A percentile compares a stretch with the other conserved stretches of the same genome.
Evolutionary conservation across 805 yeast species (phyloP).

Genomic region (Yueomyces sp.): DNA sequence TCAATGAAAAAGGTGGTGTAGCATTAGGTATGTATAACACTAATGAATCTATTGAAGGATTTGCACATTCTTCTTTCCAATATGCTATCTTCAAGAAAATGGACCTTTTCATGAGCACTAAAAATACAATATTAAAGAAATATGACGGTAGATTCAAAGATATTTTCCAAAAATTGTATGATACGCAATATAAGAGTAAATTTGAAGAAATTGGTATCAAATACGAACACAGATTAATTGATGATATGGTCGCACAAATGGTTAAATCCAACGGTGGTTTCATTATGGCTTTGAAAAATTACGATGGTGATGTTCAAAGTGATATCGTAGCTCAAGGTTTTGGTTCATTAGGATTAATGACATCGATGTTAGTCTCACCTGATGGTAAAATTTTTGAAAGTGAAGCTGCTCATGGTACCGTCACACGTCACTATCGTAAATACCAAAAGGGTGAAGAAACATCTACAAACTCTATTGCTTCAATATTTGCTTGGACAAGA

Average conservation of each 20-base stretch:
- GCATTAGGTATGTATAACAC: constrained; percentile 78
- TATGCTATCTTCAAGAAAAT: constrained; percentile 52
- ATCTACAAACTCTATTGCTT: constrained; percentile 74
- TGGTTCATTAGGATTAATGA: constrained; percentile 75
- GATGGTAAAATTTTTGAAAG: constrained; percentile 79
- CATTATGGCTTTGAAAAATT: constrained; percentile 68
- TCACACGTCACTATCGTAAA: constrained; percentile 75
- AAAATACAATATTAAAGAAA: constrained; percentile 69
- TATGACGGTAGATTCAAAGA: constrained; percentile 78
- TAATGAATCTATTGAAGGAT: constrained; percentile 61
- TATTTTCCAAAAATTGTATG: constrained; percentile 58
- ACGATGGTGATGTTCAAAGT: constrained; percentile 78
- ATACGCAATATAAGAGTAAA: constrained; percentile 37
- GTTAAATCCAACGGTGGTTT: constrained; percentile 74
- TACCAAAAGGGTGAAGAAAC: constrained; percentile 74
- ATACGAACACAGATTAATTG: constrained; percentile 73
- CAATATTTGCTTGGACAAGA: constrained; percentile 80
- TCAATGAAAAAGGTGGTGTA: constrained; percentile 41
- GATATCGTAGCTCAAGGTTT: constrained; percentile 83
- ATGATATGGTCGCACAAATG: constrained; percentile 87
- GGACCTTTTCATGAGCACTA: constrained; percentile 58
- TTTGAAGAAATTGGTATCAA: constrained; percentile 51
- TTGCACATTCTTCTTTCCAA: constrained; percentile 70
- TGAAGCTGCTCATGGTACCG: constrained; percentile 84
- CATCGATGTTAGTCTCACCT: constrained; percentile 70